Base-by-base conservation (phyloP, 2,329 filamentous ascomycete genomes). In the Aspergillus floridensis region DNA sequence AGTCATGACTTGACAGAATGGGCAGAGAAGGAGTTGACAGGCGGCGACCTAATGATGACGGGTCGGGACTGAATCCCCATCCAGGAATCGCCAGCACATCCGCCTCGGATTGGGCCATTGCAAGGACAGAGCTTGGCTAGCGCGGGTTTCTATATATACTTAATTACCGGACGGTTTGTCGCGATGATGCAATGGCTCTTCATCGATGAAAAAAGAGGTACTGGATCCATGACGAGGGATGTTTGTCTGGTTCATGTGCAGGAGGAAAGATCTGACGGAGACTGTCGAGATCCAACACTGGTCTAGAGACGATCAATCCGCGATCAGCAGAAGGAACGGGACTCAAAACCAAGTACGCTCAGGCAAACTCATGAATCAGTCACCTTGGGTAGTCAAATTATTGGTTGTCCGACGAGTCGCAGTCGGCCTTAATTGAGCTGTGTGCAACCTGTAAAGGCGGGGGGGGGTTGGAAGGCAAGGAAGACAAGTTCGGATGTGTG, bases 1-100 rank as follows among this genome's bases (percentile, higher is more conserved):
- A 44, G 5, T 19, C 38, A 19, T 19, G 38, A 19, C 14, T 44
- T 8, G 14, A 7, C 14, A 19, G 38, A 44, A 12, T 16, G 38
- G 41, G 12, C 46, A 26, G 14, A 46, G 22, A n/a, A 26, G 41
- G 41, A n/a, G 32, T 24, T 53, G 46, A 35, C 47, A 48, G 53
- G 29, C 53, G 26, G 53, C 53, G 46, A 48, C 44, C 53, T 47
- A 26, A 55, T 48, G 26, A 48, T 55, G 53, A 46, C 53, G 24
- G 38, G 38, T 44, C 32, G 53, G 53, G 44, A 35, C 53, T 48
- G 50, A 57, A 50, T 35, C 16, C 49, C 56, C 41, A 26, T 21
- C n/a, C 49, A 49, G 56, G 24, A 35, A 21, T 41, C 32, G 56
- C 56, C 56, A 58, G 56, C 56, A 52, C 56, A 58, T 49, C 49